Evolutionary conservation across 768 basidiomycete species (phyloP).

Genomic region (Tricholoma hemisulphureum): DNA sequence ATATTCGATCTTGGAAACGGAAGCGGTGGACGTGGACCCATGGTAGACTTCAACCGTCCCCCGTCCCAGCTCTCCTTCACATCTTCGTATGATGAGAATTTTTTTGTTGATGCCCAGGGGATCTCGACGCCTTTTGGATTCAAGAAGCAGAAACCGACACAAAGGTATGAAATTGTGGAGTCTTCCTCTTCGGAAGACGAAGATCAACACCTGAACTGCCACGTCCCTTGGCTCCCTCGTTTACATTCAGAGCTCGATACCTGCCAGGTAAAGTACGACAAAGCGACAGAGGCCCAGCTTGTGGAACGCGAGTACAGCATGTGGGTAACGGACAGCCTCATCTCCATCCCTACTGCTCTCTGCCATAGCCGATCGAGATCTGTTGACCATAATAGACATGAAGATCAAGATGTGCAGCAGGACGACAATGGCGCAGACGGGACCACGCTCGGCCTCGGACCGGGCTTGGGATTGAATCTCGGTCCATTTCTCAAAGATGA

Average conservation of each 20-base stretch:
- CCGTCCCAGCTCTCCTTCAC: constrained; percentile 37
- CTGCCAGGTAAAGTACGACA: background rate
- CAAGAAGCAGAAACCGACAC: background rate
- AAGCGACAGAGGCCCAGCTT: background rate
- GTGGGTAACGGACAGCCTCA: constrained; percentile 44
- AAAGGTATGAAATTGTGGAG: constrained; percentile 1
- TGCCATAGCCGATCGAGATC: constrained; percentile 7
- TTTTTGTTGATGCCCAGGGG: constrained; percentile 22
- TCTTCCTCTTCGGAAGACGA: constrained; percentile 14
- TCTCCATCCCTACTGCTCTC: constrained; percentile 39
- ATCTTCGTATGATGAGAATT: constrained; percentile 18
- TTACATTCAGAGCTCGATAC: background rate
- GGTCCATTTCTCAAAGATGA: background rate
- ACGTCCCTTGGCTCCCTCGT: background rate
- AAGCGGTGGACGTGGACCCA: constrained; percentile 18
- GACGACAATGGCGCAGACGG: background rate
- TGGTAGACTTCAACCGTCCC: constrained; percentile 39
- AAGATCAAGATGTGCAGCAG: background rate
- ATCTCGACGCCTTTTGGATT: constrained; percentile 30
- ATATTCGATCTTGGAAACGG: constrained; percentile 8
- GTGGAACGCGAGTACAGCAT: constrained; percentile 12
- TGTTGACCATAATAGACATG: background rate
- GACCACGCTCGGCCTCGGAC: constrained; percentile 8
- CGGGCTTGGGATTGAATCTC: background rate
- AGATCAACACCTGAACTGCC: constrained; percentile 19